Conservation (phyloP, 345 rosid genomes). For the Salix purpurea region DNA sequence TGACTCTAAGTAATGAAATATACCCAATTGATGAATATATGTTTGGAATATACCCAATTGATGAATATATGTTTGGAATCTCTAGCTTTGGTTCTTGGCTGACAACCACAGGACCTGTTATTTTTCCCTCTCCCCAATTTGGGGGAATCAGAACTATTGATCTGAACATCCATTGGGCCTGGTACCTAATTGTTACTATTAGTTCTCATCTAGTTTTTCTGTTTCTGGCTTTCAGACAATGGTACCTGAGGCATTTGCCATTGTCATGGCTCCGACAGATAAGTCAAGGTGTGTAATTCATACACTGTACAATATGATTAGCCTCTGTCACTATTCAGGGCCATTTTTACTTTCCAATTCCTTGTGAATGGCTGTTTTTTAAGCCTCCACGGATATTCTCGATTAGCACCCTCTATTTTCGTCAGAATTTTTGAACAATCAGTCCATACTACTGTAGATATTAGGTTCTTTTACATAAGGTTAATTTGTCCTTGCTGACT, state of each 20-base stretch:
- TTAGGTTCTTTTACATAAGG: no score
- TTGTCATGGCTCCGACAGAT: constrained; percentile 91
- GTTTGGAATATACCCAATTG: not conserved
- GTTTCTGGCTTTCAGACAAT: constrained; percentile 45
- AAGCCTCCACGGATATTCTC: not conserved
- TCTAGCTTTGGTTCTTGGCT: no score
- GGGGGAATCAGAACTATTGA: no score
- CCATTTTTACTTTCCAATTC: not conserved
- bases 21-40: not conserved
- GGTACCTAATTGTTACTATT: not conserved
- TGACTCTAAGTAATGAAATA: not conserved
- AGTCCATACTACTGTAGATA: no score
- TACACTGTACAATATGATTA: not conserved
- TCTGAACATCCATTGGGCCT: not conserved
- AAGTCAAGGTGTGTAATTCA: constrained; percentile 47
- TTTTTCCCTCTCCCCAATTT: no score
- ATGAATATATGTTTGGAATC: not conserved
- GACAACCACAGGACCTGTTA: no score
- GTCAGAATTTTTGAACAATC: not conserved
- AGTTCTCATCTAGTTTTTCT: not conserved
- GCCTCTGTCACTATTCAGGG: no score
- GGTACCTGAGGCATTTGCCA: constrained; percentile 90
- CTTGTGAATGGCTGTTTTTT: not conserved
- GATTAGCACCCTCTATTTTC: not conserved
- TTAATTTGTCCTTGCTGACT: no score